Evolutionary conservation across 495 filamentous ascomycete species (phyloP).

Genomic region (Annulohypoxylon nitens): DNA sequence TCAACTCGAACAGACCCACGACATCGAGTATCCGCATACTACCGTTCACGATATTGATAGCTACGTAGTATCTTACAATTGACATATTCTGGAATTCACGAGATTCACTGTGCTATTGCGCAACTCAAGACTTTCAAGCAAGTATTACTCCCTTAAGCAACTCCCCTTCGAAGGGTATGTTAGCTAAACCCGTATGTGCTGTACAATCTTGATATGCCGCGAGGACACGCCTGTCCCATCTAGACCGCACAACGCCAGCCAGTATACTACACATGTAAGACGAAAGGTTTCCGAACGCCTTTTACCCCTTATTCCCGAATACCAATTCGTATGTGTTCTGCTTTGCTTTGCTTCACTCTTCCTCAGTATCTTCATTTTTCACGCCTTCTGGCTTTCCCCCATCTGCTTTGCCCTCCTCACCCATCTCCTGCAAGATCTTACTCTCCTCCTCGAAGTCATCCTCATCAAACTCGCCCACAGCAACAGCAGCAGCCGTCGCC

Average conservation of each 20-base stretch:
- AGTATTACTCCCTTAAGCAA: constrained; percentile 21
- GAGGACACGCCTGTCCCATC: constrained; percentile 9
- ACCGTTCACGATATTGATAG: neutral
- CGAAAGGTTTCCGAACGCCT: constrained; percentile 24
- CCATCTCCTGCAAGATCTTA: constrained; percentile 44
- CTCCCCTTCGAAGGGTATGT: constrained; percentile 19
- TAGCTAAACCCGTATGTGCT: constrained; percentile 21
- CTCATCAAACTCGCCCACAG: constrained; percentile 34
- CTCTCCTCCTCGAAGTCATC: constrained; percentile 38
- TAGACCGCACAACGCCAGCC: constrained; percentile 27
- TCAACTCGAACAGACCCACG: neutral
- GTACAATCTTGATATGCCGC: constrained; percentile 36
- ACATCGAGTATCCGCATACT: neutral
- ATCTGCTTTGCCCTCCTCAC: constrained; percentile 28
- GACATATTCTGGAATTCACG: neutral
- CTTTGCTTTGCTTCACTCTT: neutral
- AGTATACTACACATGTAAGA: constrained; percentile 22
- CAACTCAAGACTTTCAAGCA: neutral
- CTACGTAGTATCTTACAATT: neutral
- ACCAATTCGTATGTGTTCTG: neutral
- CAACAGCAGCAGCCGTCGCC: constrained; percentile 32
- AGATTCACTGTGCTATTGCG: neutral
- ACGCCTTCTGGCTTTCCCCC: no score
- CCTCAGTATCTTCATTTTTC: constrained; percentile 11
- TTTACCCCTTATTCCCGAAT: constrained; percentile 4